Percentiles rank a stretch among this genome's conserved stretches.
Evolutionary conservation across 176 grass and related monocot species (phyloP).

Genomic region (Paspalum notatum): DNA sequence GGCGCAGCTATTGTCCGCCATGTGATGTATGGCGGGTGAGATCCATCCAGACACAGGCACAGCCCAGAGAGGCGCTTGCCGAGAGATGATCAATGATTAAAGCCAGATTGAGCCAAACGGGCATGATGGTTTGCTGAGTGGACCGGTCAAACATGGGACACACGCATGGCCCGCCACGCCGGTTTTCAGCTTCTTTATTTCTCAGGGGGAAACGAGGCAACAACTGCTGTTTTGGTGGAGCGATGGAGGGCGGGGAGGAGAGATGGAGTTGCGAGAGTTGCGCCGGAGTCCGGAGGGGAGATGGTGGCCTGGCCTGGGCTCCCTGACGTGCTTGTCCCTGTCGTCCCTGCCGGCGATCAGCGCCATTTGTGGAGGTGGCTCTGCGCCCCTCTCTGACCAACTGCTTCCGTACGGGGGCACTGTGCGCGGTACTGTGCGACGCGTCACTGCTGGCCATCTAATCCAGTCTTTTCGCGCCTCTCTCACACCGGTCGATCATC

Average conservation of each 20-base stretch:
- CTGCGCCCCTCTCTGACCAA: conserved; percentile 2
- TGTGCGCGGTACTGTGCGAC: conserved; percentile 26
- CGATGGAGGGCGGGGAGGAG: no score
- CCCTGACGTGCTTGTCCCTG: no score
- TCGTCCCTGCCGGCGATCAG: conserved; percentile 27
- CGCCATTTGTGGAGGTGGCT: conserved; percentile 44
- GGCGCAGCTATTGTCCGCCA: conserved; percentile 32
- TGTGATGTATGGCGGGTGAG: not conserved
- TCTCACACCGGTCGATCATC: no score
- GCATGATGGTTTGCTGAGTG: not conserved
- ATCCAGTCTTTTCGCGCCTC: not conserved
- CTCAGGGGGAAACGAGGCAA: not conserved
- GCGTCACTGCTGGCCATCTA: not conserved
- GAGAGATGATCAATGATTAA: conserved; percentile 37
- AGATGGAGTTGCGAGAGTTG: no score
- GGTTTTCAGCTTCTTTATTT: not conserved
- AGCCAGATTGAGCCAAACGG: conserved; percentile 11
- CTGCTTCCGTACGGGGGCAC: conserved; percentile 20
- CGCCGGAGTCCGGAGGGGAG: no score
- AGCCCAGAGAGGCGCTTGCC: not conserved
- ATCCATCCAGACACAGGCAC: no score
- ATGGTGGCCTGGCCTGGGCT: no score
- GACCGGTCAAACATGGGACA: conserved; percentile 36
- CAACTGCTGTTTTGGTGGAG: not conserved
- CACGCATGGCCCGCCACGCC: not conserved